These are phyloP conservation scores for Carex arenaria DNA, from an alignment of 202 grass and related monocot species.

Conservation along the genomic window DNA sequence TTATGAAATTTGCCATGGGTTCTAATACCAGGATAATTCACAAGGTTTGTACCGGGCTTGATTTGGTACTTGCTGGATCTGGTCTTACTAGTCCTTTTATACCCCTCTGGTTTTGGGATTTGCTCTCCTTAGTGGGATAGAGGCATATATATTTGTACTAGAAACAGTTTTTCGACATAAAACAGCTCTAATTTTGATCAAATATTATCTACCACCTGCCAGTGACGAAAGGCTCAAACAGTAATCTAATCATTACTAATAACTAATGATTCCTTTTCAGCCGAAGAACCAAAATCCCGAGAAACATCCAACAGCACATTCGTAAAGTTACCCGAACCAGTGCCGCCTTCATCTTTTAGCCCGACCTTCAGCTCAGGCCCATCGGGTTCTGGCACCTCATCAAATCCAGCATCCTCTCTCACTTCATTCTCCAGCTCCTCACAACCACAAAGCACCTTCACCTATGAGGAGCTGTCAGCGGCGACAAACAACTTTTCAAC, in stretches of 20 bases:
- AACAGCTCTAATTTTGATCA: background rate
- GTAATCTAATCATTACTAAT: background rate
- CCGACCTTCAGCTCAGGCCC: slow-evolving; percentile 12
- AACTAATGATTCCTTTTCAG: slow-evolving; percentile 6
- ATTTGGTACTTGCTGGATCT: background rate
- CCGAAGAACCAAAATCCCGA: background rate
- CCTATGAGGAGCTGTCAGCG: slow-evolving; percentile 73
- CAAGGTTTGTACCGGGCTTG: background rate
- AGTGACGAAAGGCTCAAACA: background rate
- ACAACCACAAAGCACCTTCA: slow-evolving; percentile 54
- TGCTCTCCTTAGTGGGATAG: background rate
- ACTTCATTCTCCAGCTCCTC: background rate
- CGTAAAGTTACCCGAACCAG: slow-evolving; percentile 10
- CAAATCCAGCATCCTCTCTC: slow-evolving; percentile 19
- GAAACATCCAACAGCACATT: background rate
- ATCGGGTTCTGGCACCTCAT: background rate
- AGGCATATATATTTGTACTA: background rate
- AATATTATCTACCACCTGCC: background rate
- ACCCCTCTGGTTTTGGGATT: background rate
- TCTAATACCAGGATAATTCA: background rate
- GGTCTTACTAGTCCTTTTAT: background rate
- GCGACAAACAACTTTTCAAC: slow-evolving; percentile 57
- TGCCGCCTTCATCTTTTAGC: slow-evolving; percentile 17
- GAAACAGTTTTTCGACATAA: background rate
- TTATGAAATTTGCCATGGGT: background rate